phyloP scores from a whole-genome alignment of 2,329 filamentous ascomycete species.

The Sporothrix sp. region DNA sequence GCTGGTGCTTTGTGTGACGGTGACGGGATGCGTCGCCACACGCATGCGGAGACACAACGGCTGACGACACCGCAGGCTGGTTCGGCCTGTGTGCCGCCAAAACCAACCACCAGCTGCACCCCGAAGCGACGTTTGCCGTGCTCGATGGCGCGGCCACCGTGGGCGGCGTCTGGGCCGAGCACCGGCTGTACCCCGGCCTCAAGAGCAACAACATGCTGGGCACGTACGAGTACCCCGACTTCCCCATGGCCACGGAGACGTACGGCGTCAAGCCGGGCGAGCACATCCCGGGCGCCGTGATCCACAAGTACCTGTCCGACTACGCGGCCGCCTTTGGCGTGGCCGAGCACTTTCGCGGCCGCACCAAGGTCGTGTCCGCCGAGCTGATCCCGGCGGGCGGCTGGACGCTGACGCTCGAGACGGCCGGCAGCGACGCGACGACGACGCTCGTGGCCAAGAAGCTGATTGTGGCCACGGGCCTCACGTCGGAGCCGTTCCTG shows the following conservation, averaged over 20 bases:
- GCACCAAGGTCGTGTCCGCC: conserved; percentile 32
- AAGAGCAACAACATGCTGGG: conserved; percentile 67
- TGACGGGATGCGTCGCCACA: no score
- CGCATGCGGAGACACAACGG: no score
- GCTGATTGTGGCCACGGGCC: conserved; percentile 45
- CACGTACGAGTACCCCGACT: conserved; percentile 64
- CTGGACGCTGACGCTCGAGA: conserved; percentile 33
- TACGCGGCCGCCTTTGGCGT: conserved; percentile 37
- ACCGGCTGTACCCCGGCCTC: conserved; percentile 58
- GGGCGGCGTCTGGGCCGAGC: conserved; percentile 61
- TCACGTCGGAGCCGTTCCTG: conserved; percentile 41
- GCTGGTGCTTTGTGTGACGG: no score
- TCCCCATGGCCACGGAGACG: conserved; percentile 52
- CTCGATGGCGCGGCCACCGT: conserved; percentile 47
- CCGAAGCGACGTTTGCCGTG: conserved; percentile 44
- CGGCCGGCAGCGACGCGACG: conserved; percentile 14
- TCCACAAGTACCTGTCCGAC: conserved; percentile 38
- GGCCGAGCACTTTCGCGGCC: conserved; percentile 30
- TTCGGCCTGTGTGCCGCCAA: conserved; percentile 51
- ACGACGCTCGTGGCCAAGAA: conserved; percentile 32
- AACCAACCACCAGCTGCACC: conserved; percentile 50
- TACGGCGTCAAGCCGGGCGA: conserved; percentile 38
- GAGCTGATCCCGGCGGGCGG: conserved; percentile 33
- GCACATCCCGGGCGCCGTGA: conserved; percentile 37
- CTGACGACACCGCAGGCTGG: conserved; percentile 19